Conservation (phyloP, 768 basidiomycete species). For the Leccinum truebloodii region DNA sequence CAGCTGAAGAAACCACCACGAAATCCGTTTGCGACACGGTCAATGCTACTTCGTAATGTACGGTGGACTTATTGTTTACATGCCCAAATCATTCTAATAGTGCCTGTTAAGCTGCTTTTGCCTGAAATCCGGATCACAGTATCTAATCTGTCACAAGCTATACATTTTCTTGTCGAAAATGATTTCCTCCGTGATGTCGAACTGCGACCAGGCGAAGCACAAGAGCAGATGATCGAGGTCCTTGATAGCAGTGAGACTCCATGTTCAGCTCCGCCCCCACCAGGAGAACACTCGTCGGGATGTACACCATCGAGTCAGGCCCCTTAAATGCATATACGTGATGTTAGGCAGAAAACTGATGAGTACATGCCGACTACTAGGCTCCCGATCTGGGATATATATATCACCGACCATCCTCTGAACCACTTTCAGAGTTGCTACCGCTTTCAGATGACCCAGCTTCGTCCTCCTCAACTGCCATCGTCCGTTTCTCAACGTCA, state of each 20-base stretch:
- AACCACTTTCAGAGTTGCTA: constrained; percentile 36
- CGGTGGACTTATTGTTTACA: constrained; percentile 21
- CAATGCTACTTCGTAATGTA: constrained; percentile 80
- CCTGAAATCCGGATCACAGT: constrained; percentile 87
- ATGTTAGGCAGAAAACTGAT: background rate
- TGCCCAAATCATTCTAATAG: constrained; percentile 6
- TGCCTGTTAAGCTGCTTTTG: constrained; percentile 59
- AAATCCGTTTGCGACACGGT: constrained; percentile 68
- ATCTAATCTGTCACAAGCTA: constrained; percentile 90
- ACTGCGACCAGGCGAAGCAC: constrained; percentile 73
- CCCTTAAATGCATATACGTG: background rate
- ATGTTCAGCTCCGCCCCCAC: background rate
- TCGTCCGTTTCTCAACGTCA: constrained; percentile 67
- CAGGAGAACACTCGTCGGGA: background rate
- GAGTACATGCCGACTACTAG: background rate
- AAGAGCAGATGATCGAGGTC: constrained; percentile 63
- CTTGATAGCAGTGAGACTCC: constrained; percentile 32
- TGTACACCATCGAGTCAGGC: background rate
- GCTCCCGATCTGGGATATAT: constrained; percentile 1
- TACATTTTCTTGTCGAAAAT: constrained; percentile 87
- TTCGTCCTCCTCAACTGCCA: constrained; percentile 61
- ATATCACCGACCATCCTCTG: constrained; percentile 18
- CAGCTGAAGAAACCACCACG: constrained; percentile 52
- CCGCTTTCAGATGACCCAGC: constrained; percentile 37
- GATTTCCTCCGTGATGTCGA: constrained; percentile 84